Evolutionary conservation across 805 yeast species (phyloP).

Genomic region (Saccharomycopsis sp.): DNA sequence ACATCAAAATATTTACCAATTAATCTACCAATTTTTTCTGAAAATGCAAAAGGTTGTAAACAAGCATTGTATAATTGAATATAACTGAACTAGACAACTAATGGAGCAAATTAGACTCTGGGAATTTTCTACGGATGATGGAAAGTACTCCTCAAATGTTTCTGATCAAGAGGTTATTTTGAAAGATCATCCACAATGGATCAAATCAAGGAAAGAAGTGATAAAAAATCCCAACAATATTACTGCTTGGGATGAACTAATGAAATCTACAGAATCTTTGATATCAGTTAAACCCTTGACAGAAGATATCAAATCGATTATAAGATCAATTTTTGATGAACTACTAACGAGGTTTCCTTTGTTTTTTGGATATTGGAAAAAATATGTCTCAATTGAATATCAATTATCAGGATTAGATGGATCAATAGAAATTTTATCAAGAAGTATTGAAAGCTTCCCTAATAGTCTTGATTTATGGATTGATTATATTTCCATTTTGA

Average conservation of each 20-base stretch:
- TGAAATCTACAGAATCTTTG: conserved; percentile 6
- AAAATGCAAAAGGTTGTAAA: too few relatives aligned
- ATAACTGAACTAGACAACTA: too few relatives aligned
- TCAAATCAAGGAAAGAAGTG: conserved; percentile 20
- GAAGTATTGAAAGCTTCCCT: conserved; percentile 39
- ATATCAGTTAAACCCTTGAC: conserved; percentile 8
- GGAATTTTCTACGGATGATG: too few relatives aligned
- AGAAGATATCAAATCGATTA: conserved; percentile 8
- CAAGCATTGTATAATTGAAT: too few relatives aligned
- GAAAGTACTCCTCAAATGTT: too few relatives aligned
- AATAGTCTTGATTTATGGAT: conserved; percentile 57
- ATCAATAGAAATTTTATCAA: conserved; percentile 35
- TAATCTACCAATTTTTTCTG: too few relatives aligned
- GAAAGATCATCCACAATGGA: conserved; percentile 22
- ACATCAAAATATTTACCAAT: too few relatives aligned
- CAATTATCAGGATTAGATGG: conserved; percentile 44
- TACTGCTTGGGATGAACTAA: conserved; percentile 13
- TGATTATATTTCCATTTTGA: conserved; percentile 48
- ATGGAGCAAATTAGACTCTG: too few relatives aligned
- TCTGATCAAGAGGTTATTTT: too few relatives aligned
- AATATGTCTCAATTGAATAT: conserved; percentile 43
- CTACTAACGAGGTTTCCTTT: conserved; percentile 48
- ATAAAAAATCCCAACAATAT: conserved; percentile 4
- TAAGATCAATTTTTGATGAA: conserved; percentile 27
- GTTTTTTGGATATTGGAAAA: conserved; percentile 53